phyloP scores from a whole-genome alignment of 2,329 filamentous ascomycete species.

The Xylariales sp. region DNA sequence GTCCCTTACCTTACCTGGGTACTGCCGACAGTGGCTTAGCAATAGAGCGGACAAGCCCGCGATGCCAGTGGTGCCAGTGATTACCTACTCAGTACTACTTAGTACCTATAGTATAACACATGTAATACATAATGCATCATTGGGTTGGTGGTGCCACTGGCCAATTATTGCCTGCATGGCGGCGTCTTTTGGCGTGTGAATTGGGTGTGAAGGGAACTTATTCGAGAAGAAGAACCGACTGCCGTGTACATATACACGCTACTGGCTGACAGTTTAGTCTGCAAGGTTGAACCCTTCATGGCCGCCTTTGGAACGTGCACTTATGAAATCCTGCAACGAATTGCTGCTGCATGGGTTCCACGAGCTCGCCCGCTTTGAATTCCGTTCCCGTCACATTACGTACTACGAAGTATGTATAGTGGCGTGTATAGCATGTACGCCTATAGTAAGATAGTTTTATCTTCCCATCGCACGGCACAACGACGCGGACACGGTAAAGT shows the following conservation, averaged over 20 bases:
- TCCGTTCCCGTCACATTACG: background rate
- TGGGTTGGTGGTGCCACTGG: background rate
- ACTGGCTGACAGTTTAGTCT: constrained; percentile 7
- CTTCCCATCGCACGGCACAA: background rate
- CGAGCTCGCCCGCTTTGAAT: background rate
- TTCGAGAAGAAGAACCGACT: background rate
- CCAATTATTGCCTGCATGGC: background rate
- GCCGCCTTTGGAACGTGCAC: background rate
- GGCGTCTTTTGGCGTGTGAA: constrained; percentile 12
- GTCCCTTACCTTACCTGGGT: background rate
- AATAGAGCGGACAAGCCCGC: background rate
- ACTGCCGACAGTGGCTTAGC: constrained; percentile 7
- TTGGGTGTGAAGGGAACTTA: constrained; percentile 15
- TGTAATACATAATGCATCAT: constrained; percentile 26
- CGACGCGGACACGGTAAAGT: background rate
- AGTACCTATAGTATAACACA: background rate
- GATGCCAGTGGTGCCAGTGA: too few species aligned
- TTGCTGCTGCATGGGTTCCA: background rate
- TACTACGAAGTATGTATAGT: background rate
- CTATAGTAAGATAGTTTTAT: too few species aligned
- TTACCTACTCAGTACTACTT: too few species aligned
- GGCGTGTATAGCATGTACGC: too few species aligned
- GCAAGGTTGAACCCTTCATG: constrained; percentile 14
- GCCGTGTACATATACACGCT: background rate
- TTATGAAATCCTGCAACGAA: background rate